Evolutionary conservation across 768 basidiomycete genomes (phyloP).

Genomic region (Boletus insuetus): DNA sequence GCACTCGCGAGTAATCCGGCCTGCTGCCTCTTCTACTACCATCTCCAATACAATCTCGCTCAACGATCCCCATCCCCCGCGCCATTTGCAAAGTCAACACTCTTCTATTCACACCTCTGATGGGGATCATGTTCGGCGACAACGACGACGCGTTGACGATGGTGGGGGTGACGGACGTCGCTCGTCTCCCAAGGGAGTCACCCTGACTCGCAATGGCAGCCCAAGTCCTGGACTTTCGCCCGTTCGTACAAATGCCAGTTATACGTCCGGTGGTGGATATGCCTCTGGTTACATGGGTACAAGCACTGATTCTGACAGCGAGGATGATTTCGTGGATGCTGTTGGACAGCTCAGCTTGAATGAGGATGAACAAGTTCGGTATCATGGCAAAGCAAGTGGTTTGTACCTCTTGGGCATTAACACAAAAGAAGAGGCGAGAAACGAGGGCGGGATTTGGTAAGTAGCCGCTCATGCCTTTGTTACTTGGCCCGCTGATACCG

Average conservation of each 20-base stretch:
- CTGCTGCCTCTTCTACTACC: not conserved
- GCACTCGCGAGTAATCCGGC: not conserved
- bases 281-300: constrained; percentile 27
- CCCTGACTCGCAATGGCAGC: constrained; percentile 13
- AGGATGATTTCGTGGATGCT: constrained; percentile 58
- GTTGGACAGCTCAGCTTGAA: constrained; percentile 86
- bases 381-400: constrained; percentile 84
- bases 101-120: constrained; percentile 14
- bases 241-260: constrained; percentile 4
- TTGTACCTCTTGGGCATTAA: constrained; percentile 67
- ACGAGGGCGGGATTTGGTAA: constrained; percentile 75
- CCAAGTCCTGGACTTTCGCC: constrained; percentile 20
- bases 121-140: constrained; percentile 41
- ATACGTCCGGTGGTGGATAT: constrained; percentile 18
- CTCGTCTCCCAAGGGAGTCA: constrained; percentile 7
- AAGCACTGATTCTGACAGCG: constrained; percentile 36
- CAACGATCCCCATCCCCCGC: constrained; percentile 11
- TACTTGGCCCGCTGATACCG: constrained; percentile 18
- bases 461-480: constrained; percentile 16
- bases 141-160: constrained; percentile 45
- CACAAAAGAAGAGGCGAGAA: constrained; percentile 60
- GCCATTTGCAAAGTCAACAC: constrained; percentile 3
- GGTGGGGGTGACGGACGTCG: constrained; percentile 2
- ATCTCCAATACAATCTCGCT: constrained; percentile 8
- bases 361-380: constrained; percentile 82